Evolutionary conservation across 495 filamentous ascomycete species (phyloP).

Genomic region (Beverwykella pulmonaria): DNA sequence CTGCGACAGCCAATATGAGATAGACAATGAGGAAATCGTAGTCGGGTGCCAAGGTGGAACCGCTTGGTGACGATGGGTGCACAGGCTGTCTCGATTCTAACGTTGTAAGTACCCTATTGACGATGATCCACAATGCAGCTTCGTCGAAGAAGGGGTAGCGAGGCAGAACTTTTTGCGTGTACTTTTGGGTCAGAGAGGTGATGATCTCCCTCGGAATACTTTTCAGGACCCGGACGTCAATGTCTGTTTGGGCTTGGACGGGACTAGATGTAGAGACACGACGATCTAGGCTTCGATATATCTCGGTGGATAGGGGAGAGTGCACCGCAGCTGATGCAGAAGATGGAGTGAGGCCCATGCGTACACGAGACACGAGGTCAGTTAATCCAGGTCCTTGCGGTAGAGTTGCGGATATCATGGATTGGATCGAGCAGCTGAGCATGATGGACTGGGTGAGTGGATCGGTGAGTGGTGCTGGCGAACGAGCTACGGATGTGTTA

Average conservation of each 20-base stretch:
- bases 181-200: conserved; percentile 6
- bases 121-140: background rate
- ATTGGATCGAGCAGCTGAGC: conserved; percentile 4
- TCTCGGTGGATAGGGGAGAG: conserved; percentile 5
- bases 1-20: conserved; percentile 13
- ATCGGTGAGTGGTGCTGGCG: background rate
- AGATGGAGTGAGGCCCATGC: conserved; percentile 20
- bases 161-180: conserved; percentile 11
- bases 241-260: background rate
- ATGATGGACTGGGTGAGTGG: conserved; percentile 17
- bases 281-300: background rate
- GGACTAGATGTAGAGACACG: too few species aligned
- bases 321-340: conserved; percentile 7
- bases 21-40: conserved; percentile 16
- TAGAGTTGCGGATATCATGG: conserved; percentile 16
- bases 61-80: background rate
- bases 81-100: background rate
- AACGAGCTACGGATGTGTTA: background rate
- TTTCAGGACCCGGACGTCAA: conserved; percentile 3
- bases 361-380: conserved; percentile 13
- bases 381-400: conserved; percentile 17
- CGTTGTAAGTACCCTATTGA: background rate
- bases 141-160: conserved; percentile 21
- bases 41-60: background rate
- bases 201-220: conserved; percentile 17